Conservation (phyloP, 345 rosid genomes). For the Aquilaria malaccensis region DNA sequence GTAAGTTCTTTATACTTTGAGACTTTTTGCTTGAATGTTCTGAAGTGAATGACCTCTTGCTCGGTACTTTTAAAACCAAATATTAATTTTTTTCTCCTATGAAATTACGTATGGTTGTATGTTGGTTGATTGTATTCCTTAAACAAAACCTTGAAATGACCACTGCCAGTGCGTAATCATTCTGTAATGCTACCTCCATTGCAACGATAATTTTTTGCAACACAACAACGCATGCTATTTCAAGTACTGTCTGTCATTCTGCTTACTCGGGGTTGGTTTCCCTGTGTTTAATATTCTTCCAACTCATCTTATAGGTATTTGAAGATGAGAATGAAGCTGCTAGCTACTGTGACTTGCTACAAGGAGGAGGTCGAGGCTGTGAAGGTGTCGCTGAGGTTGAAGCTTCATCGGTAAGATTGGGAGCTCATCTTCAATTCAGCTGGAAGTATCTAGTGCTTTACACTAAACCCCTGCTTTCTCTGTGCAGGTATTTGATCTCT, state of each 20-base stretch:
- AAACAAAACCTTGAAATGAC: no score
- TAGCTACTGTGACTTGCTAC: slow-evolving; percentile 75
- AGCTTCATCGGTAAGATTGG: slow-evolving; percentile 78
- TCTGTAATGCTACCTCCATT: background rate
- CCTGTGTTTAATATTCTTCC: background rate
- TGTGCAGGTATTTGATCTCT: slow-evolving; percentile 83
- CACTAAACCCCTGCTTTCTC: slow-evolving; percentile 3
- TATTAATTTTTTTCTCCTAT: no score
- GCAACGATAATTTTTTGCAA: background rate
- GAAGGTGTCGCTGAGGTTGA: slow-evolving; percentile 96
- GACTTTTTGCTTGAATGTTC: background rate
- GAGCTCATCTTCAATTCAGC: background rate
- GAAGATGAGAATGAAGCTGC: slow-evolving; percentile 93
- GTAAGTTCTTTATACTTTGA: background rate
- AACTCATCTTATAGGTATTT: slow-evolving; percentile 48
- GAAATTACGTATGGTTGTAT: no score
- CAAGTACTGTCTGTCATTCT: background rate
- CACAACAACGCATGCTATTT: background rate
- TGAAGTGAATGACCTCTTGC: no score
- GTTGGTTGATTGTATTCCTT: no score
- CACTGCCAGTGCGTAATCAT: background rate
- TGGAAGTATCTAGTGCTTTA: background rate
- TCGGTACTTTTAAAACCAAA: no score
- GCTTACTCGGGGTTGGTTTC: background rate
- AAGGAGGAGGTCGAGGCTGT: slow-evolving; percentile 95